phyloP scores from a whole-genome alignment of 2,329 filamentous ascomycete species.

The Geoglossum cookeanum region DNA sequence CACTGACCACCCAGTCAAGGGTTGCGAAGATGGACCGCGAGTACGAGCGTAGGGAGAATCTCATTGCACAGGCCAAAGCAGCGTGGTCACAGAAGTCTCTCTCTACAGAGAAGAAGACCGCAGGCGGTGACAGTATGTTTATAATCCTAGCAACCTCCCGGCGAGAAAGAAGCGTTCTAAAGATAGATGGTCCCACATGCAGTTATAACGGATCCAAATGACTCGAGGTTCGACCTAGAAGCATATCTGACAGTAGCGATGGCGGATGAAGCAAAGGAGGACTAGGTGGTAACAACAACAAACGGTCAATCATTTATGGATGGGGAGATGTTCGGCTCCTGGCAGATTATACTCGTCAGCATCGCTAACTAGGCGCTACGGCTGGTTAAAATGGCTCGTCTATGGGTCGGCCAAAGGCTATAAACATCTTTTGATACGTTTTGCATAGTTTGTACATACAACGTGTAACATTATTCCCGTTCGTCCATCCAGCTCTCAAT shows the following conservation, averaged over 20 bases:
- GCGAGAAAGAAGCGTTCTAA: slow-evolving; percentile 12
- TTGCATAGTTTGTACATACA: neutral
- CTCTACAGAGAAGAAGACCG: slow-evolving; percentile 25
- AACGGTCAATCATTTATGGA: neutral
- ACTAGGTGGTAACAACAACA: neutral
- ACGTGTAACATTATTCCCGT: neutral
- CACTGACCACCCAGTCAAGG: slow-evolving; percentile 54
- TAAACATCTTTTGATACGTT: neutral
- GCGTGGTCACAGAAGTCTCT: slow-evolving; percentile 67
- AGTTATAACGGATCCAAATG: slow-evolving; percentile 59
- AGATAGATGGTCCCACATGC: slow-evolving; percentile 12
- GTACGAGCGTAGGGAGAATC: slow-evolving; percentile 73
- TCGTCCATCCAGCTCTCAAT: neutral
- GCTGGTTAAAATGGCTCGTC: neutral
- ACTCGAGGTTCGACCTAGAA: slow-evolving; percentile 89
- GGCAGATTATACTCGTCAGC: neutral
- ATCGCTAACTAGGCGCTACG: neutral
- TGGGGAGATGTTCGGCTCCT: neutral
- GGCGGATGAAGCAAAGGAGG: slow-evolving; percentile 19
- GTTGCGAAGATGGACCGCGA: slow-evolving; percentile 54
- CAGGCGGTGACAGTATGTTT: slow-evolving; percentile 21
- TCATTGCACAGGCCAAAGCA: slow-evolving; percentile 85
- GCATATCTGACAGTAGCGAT: slow-evolving; percentile 51
- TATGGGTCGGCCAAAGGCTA: neutral
- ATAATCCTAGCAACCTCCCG: slow-evolving; percentile 8